These are phyloP conservation scores for Cicer cuneatum DNA, from an alignment of 306 rosid genomes.

Conservation along the genomic window DNA sequence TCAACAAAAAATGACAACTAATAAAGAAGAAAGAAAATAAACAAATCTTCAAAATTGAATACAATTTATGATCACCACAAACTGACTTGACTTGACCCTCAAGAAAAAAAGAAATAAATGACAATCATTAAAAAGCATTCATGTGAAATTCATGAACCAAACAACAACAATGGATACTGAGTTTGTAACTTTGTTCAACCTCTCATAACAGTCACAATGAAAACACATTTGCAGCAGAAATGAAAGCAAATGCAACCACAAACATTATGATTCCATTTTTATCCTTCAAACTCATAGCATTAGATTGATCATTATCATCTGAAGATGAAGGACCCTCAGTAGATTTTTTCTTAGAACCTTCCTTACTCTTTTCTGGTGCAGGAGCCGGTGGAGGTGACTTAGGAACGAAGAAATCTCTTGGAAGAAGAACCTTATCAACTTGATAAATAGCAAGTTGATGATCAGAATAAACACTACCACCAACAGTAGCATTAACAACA, in stretches of 20 bases:
- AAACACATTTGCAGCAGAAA: slow-evolving; percentile 2
- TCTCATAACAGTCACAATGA: slow-evolving; percentile 40
- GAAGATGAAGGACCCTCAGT: slow-evolving; percentile 40
- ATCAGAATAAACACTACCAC: slow-evolving; percentile 70
- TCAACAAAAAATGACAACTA: not conserved
- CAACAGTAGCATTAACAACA: slow-evolving; percentile 64
- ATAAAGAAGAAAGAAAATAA: not conserved
- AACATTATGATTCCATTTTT: slow-evolving; percentile 30
- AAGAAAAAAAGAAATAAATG: not conserved
- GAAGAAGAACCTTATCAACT: slow-evolving; percentile 66
- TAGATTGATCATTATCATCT: slow-evolving; percentile 34
- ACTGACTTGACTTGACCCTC: slow-evolving; percentile 6
- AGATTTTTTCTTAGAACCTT: slow-evolving; percentile 51
- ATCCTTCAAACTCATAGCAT: slow-evolving; percentile 39
- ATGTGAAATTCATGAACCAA: slow-evolving; percentile 26
- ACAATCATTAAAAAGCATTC: slow-evolving; percentile 34
- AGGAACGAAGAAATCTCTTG: slow-evolving; percentile 62
- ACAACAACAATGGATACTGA: not conserved
- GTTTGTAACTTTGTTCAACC: slow-evolving; percentile 9
- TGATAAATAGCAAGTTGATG: slow-evolving; percentile 73
- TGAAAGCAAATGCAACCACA: not conserved
- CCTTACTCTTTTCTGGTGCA: slow-evolving; percentile 47
- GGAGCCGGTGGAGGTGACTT: slow-evolving; percentile 61
- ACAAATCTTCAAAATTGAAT: slow-evolving; percentile 7
- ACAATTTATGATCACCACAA: slow-evolving; percentile 44